A percentile compares a stretch with the other conserved stretches of the same genome.
phyloP scores from a whole-genome alignment of 2,329 filamentous ascomycete species.

The Ophiostoma sp. region DNA sequence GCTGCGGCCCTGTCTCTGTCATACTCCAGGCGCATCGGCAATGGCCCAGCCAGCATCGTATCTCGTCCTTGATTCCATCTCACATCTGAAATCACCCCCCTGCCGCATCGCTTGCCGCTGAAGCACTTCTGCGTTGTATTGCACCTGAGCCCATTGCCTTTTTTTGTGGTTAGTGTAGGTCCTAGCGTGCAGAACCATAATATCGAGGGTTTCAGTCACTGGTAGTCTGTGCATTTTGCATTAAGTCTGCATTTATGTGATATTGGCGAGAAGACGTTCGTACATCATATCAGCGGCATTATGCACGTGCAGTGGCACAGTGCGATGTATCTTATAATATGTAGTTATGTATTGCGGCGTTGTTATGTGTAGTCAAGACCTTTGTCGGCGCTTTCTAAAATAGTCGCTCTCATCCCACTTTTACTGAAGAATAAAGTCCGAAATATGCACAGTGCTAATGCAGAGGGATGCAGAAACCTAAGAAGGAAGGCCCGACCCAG shows the following conservation, averaged over 20 bases:
- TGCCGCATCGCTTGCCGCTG: background rate
- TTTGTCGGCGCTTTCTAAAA: background rate
- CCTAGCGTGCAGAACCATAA: conserved; percentile 12
- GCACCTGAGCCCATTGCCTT: background rate
- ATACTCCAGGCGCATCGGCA: background rate
- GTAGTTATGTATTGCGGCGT: background rate
- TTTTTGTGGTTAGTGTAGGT: conserved; percentile 12
- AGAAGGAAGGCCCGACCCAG: background rate
- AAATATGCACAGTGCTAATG: background rate
- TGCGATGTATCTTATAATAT: no score
- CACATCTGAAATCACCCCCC: conserved; percentile 7
- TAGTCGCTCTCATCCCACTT: background rate
- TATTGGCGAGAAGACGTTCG: background rate
- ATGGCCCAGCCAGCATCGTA: conserved; percentile 3
- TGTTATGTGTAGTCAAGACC: background rate
- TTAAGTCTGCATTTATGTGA: background rate
- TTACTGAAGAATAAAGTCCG: conserved; percentile 4
- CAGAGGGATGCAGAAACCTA: background rate
- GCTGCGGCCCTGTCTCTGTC: background rate
- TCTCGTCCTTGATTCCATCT: background rate
- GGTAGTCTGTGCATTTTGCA: conserved; percentile 3
- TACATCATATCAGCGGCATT: background rate
- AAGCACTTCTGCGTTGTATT: background rate
- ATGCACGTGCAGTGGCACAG: background rate
- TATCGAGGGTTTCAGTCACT: conserved; percentile 15